Percentiles rank a stretch among this genome's conserved stretches.
Evolutionary conservation across 106 monocot genomes (phyloP).

Genomic region (Allium sativum): DNA sequence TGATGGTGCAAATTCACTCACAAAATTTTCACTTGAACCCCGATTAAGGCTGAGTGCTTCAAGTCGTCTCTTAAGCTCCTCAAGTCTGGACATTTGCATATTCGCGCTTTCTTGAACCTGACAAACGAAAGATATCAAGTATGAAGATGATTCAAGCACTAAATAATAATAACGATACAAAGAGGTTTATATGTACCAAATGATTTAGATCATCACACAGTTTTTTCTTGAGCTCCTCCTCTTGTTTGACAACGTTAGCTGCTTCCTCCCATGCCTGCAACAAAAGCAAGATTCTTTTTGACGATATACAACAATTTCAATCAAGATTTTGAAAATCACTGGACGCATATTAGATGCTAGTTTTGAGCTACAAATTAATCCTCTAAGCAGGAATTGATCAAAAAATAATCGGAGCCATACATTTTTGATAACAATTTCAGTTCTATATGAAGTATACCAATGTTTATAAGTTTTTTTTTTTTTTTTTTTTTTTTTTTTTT

Average conservation of each 20-base stretch:
- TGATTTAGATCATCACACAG: constrained; percentile 91
- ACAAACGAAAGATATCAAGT: background rate
- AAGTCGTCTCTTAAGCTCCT: constrained; percentile 85
- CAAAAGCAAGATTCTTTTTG: background rate
- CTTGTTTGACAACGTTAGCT: constrained; percentile 65
- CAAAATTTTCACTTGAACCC: constrained; percentile 41
- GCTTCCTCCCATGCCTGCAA: constrained; percentile 88
- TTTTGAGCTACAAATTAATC: background rate
- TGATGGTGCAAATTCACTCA: constrained; percentile 13
- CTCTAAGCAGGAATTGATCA: background rate
- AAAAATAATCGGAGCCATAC: background rate
- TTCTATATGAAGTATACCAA: too few species aligned
- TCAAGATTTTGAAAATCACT: too few species aligned
- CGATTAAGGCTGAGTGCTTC: constrained; percentile 71
- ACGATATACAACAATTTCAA: too few species aligned
- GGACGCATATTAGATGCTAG: too few species aligned
- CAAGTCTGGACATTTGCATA: constrained; percentile 69
- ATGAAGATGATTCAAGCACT: background rate
- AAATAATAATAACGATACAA: background rate
- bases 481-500: too few species aligned
- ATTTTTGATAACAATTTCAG: too few species aligned
- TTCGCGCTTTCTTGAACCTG: constrained; percentile 89
- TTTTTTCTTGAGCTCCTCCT: constrained; percentile 74
- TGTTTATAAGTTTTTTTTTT: too few species aligned
- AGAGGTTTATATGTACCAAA: constrained; percentile 36